A percentile compares a stretch with the other conserved stretches of the same genome.
Conservation (phyloP, 1,284 basidiomycete species). For the Volvariella volvacea region DNA sequence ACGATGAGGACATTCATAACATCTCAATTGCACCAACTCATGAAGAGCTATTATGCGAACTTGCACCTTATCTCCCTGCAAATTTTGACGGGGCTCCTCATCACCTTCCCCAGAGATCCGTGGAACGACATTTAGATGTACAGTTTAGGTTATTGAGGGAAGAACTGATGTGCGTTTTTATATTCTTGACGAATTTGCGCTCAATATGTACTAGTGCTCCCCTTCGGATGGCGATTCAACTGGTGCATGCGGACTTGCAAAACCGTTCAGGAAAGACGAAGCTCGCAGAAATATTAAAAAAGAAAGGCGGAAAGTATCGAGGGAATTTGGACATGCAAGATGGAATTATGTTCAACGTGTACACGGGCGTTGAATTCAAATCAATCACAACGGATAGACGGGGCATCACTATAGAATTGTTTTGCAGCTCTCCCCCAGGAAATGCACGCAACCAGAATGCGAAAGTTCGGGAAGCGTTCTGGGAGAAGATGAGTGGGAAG, state of each 20-base stretch:
- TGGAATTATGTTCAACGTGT: slow-evolving; percentile 49
- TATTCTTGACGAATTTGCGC: not conserved
- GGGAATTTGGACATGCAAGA: slow-evolving; percentile 30
- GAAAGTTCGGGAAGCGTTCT: slow-evolving; percentile 35
- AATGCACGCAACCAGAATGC: slow-evolving; percentile 33
- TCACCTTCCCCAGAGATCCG: slow-evolving; percentile 43
- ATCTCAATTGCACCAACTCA: slow-evolving; percentile 62
- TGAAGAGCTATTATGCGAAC: slow-evolving; percentile 42
- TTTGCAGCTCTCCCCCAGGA: slow-evolving; percentile 45
- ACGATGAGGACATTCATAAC: slow-evolving; percentile 43
- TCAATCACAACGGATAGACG: slow-evolving; percentile 36
- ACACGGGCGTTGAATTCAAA: slow-evolving; percentile 39
- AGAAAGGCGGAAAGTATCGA: slow-evolving; percentile 41
- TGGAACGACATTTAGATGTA: slow-evolving; percentile 59
- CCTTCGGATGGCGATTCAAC: slow-evolving; percentile 40
- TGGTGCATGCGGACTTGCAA: slow-evolving; percentile 37
- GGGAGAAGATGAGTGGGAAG: slow-evolving; percentile 46
- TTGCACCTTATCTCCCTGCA: slow-evolving; percentile 49
- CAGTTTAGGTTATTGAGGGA: slow-evolving; percentile 68
- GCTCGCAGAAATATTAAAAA: slow-evolving; percentile 28
- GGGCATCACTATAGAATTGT: slow-evolving; percentile 40
- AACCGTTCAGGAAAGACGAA: slow-evolving; percentile 15
- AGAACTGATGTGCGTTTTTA: slow-evolving; percentile 50
- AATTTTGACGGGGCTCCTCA: slow-evolving; percentile 56
- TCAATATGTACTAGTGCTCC: slow-evolving; percentile 33